Conservation (phyloP, 208 protist genomes). For the Phytomonas sp. region DNA sequence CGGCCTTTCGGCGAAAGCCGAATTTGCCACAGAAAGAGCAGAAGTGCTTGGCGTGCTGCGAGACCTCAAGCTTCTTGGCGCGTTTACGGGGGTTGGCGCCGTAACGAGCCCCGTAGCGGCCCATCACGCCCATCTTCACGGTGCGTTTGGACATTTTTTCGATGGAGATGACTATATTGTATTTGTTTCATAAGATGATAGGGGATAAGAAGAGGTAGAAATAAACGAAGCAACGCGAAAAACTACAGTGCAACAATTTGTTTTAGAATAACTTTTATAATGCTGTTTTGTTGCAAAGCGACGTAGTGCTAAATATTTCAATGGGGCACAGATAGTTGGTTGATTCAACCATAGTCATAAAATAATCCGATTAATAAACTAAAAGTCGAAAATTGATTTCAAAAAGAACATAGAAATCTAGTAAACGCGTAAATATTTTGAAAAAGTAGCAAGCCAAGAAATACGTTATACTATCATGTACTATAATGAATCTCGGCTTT, state of each 20-base stretch:
- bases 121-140: slow-evolving; percentile 99
- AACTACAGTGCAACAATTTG: neutral
- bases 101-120: slow-evolving; percentile 99
- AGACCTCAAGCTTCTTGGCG: slow-evolving; percentile 98
- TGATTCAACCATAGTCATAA: neutral
- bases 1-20: slow-evolving; percentile 93
- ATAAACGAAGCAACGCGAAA: slow-evolving; percentile 8
- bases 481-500: neutral
- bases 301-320: neutral
- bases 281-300: neutral
- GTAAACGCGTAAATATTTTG: neutral
- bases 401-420: neutral
- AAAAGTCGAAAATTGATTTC: neutral
- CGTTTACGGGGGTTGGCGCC: slow-evolving; percentile 98
- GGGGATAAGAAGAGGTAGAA: slow-evolving; percentile 2
- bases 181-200: neutral
- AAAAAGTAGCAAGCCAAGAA: neutral
- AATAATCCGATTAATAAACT: neutral
- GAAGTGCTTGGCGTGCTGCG: slow-evolving; percentile 97
- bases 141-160: slow-evolving; percentile 94
- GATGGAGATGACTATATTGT: slow-evolving; percentile 2
- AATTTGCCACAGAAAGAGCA: slow-evolving; percentile 99
- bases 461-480: slow-evolving; percentile 3
- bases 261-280: neutral
- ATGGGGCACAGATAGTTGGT: neutral